Evolutionary conservation across 768 basidiomycete species (phyloP).

Genomic region (Tubosaeta sp.): DNA sequence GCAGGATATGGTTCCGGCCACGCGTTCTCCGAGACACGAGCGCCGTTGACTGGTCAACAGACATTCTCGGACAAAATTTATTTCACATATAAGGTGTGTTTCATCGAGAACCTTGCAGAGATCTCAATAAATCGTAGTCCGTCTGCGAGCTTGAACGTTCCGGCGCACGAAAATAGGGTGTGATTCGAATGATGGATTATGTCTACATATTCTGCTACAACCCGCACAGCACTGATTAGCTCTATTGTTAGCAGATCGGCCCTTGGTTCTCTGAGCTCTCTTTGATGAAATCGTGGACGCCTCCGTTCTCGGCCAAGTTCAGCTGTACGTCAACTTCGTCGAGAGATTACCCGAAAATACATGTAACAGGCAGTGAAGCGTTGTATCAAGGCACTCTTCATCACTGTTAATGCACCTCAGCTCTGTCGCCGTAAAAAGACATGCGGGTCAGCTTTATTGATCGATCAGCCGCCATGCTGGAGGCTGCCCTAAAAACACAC

Average conservation of each 20-base stretch:
- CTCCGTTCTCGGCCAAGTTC: constrained; percentile 69
- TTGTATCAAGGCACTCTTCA: constrained; percentile 87
- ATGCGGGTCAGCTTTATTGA: not conserved
- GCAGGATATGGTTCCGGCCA: constrained; percentile 79
- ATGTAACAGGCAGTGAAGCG: constrained; percentile 84
- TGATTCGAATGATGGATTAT: constrained; percentile 62
- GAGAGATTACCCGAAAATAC: constrained; percentile 76
- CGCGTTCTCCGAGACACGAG: constrained; percentile 78
- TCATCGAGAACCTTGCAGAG: not conserved
- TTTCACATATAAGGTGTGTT: constrained; percentile 70
- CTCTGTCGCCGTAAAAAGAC: constrained; percentile 90
- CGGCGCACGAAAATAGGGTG: constrained; percentile 71
- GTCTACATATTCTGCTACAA: not conserved
- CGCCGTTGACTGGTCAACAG: constrained; percentile 76
- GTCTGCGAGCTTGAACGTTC: constrained; percentile 93
- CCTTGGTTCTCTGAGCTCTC: constrained; percentile 86
- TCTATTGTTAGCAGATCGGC: constrained; percentile 64
- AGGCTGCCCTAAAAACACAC: too few species aligned
- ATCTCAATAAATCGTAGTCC: constrained; percentile 32
- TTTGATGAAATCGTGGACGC: constrained; percentile 91
- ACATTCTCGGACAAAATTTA: constrained; percentile 70
- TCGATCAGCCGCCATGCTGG: too few species aligned
- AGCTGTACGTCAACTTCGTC: constrained; percentile 84
- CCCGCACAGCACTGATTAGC: constrained; percentile 16
- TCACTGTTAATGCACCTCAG: constrained; percentile 94